Evolutionary conservation across 495 filamentous ascomycete genomes (phyloP), one percentile per base, ranked within the genome.

Genomic region (Parachaetomium inaequale): DNA sequence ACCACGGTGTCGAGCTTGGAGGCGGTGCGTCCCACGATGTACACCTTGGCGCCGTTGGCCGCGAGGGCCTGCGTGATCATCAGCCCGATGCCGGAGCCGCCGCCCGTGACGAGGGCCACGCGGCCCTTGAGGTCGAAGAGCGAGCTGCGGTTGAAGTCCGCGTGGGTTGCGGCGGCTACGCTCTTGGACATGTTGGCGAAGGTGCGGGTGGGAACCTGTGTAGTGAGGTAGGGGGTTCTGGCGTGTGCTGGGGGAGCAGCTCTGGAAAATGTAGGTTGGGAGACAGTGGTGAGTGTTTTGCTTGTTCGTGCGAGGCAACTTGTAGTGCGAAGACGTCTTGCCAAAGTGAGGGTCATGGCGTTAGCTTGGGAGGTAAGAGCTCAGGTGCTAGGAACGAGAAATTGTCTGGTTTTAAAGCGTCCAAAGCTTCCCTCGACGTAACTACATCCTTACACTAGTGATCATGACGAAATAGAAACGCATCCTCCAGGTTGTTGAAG

Each of bases 61-160:
- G 91, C 87, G 64, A 88, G 88, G 3, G 89, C 87, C 66, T 92
- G 86, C 0, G 89, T 87, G 62, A 89, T 90, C 89, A 93, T 92
- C 45, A 88, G 81, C 23, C 86, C 85, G 61, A 88, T 84, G 46
- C 82, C 82, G 34, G 81, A 87, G 6, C 74, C 74, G 46, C 64
- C 74, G 62, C 83, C 84, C n/a, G 84, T 86, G 2, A 87, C 76
- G 7, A 89, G 78, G 55, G 84, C 85, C 21, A 88, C 84, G 66
- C 82, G 81, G 59, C 79, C 84, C 62, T 84, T 81, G 45, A 86
- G 78, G 42, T 80, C 77, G 72, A 89, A 89, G 42, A 88, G 80
- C 49, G 81, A 79, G 54, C 79, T 70, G 49, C 78, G 76, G 62
- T 78, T 74, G 59, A 87, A 75, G 59, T 82, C 72, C 34, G 75